Evolutionary conservation across 2,329 filamentous ascomycete genomes (phyloP), one percentile per base, ranked within the genome.

Genomic region (Neocatenulostroma microsporum): DNA sequence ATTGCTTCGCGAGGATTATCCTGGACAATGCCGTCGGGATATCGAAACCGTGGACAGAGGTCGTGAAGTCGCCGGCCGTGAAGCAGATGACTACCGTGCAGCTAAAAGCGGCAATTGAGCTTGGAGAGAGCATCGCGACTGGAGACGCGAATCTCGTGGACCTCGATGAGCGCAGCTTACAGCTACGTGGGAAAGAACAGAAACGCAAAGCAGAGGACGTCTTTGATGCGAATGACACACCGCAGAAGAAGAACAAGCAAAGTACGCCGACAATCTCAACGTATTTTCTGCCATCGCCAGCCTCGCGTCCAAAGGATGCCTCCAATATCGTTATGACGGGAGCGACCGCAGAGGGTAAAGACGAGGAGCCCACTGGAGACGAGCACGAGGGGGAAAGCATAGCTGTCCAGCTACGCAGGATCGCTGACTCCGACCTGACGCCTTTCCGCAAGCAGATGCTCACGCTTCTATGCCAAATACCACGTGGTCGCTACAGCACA

Each of bases 361-460:
- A 41, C 10, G 21, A 28, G 8, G 30, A 34, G 8, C n/a, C n/a
- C n/a, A n/a, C n/a, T n/a, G n/a, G 12, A 10, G 14, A 30, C n/a
- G n/a, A n/a, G n/a, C n/a, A n/a, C n/a, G n/a, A n/a, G n/a, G n/a
- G n/a, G n/a, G n/a, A n/a, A n/a, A n/a, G n/a, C n/a, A 49, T 54
- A 32, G 29, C 44, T 14, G 23, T 30, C 8, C 43, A 55, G 18
- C 60, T 69, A 30, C 49, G 48, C 15, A 61, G 62, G 35, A 69
- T 72, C 44, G 51, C 57, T 19, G 49, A 55, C 18, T 66, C 70
- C 34, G 61, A 60, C n/a, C 61, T 74, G 14, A 72, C 69, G 3
- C 60, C 66, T 12, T 72, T 70, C 56, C 68, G 69, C 18, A 61
- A 58, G 35, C 48, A 50, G 30, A 54, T 52, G 14, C 52, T 62